Evolutionary conservation across 306 rosid species (phyloP).

Genomic region (Ochetophila trinervis): DNA sequence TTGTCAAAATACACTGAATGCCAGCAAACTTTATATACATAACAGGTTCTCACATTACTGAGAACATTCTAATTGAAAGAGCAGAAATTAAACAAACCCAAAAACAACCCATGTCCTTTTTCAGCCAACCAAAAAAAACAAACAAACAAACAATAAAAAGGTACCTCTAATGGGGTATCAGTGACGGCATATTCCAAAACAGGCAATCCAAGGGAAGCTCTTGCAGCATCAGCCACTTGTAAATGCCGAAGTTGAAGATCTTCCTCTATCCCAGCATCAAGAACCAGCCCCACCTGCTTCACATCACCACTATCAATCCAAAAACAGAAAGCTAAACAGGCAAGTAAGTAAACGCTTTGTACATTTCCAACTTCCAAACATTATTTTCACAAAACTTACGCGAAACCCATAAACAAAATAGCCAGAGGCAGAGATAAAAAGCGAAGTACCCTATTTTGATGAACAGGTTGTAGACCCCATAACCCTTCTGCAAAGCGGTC

Average conservation of each 20-base stretch:
- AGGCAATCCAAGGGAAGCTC: constrained; percentile 94
- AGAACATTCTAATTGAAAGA: neutral
- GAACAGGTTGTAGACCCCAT: constrained; percentile 90
- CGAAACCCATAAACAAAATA: neutral
- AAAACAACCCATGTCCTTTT: constrained; percentile 4
- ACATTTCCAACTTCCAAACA: too few relatives aligned
- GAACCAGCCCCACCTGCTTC: constrained; percentile 78
- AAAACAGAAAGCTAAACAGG: neutral
- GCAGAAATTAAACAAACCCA: constrained; percentile 1
- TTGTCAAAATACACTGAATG: neutral
- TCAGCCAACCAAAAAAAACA: constrained; percentile 9
- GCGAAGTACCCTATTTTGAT: constrained; percentile 62
- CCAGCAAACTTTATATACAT: neutral
- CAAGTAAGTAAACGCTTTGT: too few relatives aligned
- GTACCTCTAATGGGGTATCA: constrained; percentile 71
- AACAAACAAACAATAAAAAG: neutral
- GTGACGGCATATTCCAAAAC: constrained; percentile 71
- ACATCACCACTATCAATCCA: neutral
- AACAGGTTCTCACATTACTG: neutral
- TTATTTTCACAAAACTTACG: too few relatives aligned
- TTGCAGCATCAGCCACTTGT: constrained; percentile 85
- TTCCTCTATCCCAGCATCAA: constrained; percentile 84
- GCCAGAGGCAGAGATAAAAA: neutral
- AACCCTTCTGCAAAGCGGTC: constrained; percentile 81
- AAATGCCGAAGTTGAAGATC: constrained; percentile 72